A percentile compares a stretch with the other conserved stretches of the same genome.
phyloP scores from a whole-genome alignment of 2,329 filamentous ascomycete species.

The Ascochyta clinopodiicola region DNA sequence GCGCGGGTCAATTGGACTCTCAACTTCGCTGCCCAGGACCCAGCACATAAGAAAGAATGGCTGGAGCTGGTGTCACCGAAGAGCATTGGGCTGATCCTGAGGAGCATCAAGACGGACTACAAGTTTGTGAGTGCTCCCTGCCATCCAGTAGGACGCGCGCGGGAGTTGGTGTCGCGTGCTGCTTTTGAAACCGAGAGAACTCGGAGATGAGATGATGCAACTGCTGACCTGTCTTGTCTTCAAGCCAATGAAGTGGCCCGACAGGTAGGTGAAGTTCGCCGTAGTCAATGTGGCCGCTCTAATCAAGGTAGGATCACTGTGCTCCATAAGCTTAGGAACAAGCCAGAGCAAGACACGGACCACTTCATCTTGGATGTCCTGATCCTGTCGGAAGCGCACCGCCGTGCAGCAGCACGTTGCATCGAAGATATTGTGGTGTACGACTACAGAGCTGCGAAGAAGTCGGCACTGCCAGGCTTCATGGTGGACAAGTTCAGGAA shows the following conservation, averaged over 20 bases:
- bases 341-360: constrained; percentile 58
- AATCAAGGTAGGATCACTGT: constrained; percentile 67
- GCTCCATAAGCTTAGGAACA: constrained; percentile 74
- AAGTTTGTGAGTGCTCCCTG: constrained; percentile 73
- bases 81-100: constrained; percentile 75
- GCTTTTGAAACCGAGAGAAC: constrained; percentile 1
- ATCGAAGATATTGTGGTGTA: constrained; percentile 82
- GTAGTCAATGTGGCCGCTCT: background rate
- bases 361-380: constrained; percentile 67
- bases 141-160: constrained; percentile 6
- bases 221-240: constrained; percentile 14
- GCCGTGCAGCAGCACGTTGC: constrained; percentile 74
- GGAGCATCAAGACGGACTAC: constrained; percentile 81
- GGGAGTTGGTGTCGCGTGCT: constrained; percentile 5
- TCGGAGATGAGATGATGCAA: background rate
- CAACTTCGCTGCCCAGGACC: constrained; percentile 71
- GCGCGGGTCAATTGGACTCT: constrained; percentile 79
- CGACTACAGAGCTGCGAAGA: constrained; percentile 69
- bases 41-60: constrained; percentile 69
- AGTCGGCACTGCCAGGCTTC: constrained; percentile 64
- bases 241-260: constrained; percentile 78
- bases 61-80: constrained; percentile 69
- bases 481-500: constrained; percentile 66
- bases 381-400: constrained; percentile 77
- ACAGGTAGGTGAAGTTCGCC: constrained; percentile 53